Evolutionary conservation across 1,284 basidiomycete species (phyloP).

Genomic region (Bondarzewia mesenterica): DNA sequence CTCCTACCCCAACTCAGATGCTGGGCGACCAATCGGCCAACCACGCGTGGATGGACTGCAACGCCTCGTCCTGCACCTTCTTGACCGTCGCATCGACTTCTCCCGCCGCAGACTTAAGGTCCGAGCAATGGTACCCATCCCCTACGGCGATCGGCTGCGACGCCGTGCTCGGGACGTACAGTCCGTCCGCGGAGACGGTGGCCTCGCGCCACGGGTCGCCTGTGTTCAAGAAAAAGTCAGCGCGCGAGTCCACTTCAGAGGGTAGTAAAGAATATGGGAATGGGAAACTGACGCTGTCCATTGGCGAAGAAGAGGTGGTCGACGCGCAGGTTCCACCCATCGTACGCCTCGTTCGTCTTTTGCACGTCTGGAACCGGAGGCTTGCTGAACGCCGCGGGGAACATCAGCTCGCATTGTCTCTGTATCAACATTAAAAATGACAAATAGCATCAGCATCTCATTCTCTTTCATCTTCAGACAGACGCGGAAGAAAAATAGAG

Average conservation of each 20-base stretch:
- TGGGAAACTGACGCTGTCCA: slow-evolving; percentile 42
- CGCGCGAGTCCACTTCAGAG: background rate
- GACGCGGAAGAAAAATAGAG: background rate
- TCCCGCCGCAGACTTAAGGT: slow-evolving; percentile 37
- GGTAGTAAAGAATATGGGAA: background rate
- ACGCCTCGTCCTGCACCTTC: slow-evolving; percentile 40
- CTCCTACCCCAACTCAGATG: background rate
- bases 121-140: slow-evolving; percentile 63
- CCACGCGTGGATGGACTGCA: slow-evolving; percentile 44
- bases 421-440: slow-evolving; percentile 15
- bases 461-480: background rate
- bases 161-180: slow-evolving; percentile 34
- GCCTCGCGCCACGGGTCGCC: slow-evolving; percentile 71
- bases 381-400: slow-evolving; percentile 45
- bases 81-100: slow-evolving; percentile 41
- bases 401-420: slow-evolving; percentile 58
- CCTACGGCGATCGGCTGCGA: slow-evolving; percentile 46
- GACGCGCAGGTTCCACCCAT: slow-evolving; percentile 53
- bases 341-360: slow-evolving; percentile 41
- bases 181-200: slow-evolving; percentile 51
- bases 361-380: slow-evolving; percentile 27
- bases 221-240: slow-evolving; percentile 16
- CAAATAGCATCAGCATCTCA: background rate
- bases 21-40: slow-evolving; percentile 29
- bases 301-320: slow-evolving; percentile 63